Base-by-base conservation (phyloP, 1,284 basidiomycete species). In the Sphagnurus paluster region DNA sequence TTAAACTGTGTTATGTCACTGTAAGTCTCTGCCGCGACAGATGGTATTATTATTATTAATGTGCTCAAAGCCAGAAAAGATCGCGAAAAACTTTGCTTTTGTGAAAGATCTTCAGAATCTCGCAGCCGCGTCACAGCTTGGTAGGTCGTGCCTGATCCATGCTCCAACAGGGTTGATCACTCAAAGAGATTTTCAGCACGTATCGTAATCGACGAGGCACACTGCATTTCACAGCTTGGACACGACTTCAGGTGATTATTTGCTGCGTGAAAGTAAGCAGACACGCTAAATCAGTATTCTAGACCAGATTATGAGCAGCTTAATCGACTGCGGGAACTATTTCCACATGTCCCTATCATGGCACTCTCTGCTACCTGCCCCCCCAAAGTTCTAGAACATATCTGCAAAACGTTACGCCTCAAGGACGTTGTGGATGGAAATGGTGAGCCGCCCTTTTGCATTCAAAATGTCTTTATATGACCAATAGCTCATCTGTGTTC, bases 331-430 rank as follows among this genome's bases (percentile, higher is more conserved):
- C 83, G 90, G 16, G 77, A 80, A 49, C 70, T 87, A 13, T 93
- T 87, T 55, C 90, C 91, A 2, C 62, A 66, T 2, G 82, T 93
- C 0, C 91, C 93, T 0, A 92, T 95, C 47, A 80, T 93, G 56
- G 90, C 84, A 0, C 69, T 96, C 28, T 93, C 90, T 0, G 92
- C 93, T 0, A 95, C 93, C 0, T 92, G 93, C 55, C 90, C 92
- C 2, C 85, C 85, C 0, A 70, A 71, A 29, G 92, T 96, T 3
- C 75, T 96, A 21, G 70, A 84, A 25, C 91, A 97, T 61, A 73
- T 97, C 2, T 71, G 95, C 19, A 79, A 79, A 42, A 90, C 86
- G 5, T 74, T 98, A 13, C 71, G 77, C 10, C 74, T 98, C 57
- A 75, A 75, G 9, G 68, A 72, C 0, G 71, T 83, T 0, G 82